Percentiles rank a stretch among this genome's conserved stretches.
These are phyloP conservation scores for Solanum chacoense DNA, from an alignment of 305 asterid genomes.

Conservation along the genomic window DNA sequence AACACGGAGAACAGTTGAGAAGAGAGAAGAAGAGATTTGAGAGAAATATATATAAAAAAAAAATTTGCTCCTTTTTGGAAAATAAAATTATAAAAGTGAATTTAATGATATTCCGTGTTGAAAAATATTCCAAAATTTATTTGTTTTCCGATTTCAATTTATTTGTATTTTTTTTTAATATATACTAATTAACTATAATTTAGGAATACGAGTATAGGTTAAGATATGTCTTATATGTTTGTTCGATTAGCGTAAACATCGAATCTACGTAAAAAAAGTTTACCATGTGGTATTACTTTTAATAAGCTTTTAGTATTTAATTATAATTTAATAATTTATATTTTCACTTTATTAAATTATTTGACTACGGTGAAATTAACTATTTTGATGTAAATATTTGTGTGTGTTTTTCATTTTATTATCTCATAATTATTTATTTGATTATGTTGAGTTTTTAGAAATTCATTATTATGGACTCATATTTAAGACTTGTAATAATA, in stretches of 20 bases:
- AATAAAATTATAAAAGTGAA: not conserved
- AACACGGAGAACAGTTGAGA: conserved; percentile 75
- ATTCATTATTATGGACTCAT: not conserved
- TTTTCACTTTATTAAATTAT: not conserved
- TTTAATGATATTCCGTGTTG: not conserved
- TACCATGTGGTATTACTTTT: not conserved
- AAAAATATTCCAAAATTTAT: not conserved
- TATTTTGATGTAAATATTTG: not conserved
- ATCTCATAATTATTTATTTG: not conserved
- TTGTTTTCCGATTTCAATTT: not conserved
- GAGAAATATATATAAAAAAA: not conserved
- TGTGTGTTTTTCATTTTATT: no score
- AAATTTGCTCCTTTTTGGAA: not conserved
- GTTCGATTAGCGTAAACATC: not conserved
- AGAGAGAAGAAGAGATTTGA: conserved; percentile 5
- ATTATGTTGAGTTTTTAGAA: not conserved
- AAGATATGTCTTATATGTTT: not conserved
- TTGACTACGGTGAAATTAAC: not conserved
- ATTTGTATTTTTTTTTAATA: not conserved
- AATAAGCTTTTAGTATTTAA: not conserved
- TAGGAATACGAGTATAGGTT: not conserved
- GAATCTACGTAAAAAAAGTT: not conserved
- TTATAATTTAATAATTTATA: not conserved
- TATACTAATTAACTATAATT: not conserved
- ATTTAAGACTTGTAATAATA: not conserved